phyloP scores from a whole-genome alignment of 2,329 filamentous ascomycete genomes.

The Purpureocillium lavendulum region DNA sequence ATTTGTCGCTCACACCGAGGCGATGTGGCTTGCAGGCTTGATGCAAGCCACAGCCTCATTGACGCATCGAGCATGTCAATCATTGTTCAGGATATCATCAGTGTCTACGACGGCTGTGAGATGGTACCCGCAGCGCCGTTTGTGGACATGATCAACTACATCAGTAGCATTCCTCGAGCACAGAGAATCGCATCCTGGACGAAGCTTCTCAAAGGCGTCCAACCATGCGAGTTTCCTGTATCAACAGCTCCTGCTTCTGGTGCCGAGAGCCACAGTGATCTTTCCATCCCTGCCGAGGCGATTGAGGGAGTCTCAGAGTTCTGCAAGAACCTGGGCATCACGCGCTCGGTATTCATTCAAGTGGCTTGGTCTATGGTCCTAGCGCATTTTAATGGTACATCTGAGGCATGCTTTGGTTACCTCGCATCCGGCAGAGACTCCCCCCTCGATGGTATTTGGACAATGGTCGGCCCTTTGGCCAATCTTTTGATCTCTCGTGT shows the following conservation, averaged over 20 bases:
- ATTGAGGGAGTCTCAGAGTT: conserved; percentile 13
- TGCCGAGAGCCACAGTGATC: neutral
- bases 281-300: neutral
- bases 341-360: conserved; percentile 40
- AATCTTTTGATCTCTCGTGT: conserved; percentile 46
- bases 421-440: conserved; percentile 44
- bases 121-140: conserved; percentile 2
- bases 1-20: conserved; percentile 7
- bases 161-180: neutral
- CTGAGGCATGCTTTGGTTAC: conserved; percentile 45
- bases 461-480: conserved; percentile 43
- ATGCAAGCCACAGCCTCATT: conserved; percentile 22
- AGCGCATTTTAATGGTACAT: conserved; percentile 33
- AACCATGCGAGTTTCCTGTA: conserved; percentile 7
- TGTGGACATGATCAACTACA: conserved; percentile 3
- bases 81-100: conserved; percentile 18
- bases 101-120: conserved; percentile 15
- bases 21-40: conserved; percentile 15
- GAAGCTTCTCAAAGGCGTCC: conserved; percentile 3
- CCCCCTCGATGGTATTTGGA: conserved; percentile 36
- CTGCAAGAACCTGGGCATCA: conserved; percentile 31
- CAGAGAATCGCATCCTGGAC: conserved; percentile 8
- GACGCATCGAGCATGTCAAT: conserved; percentile 20
- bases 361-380: conserved; percentile 43
- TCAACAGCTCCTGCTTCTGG: neutral